Conservation (phyloP, 2,329 filamentous ascomycete genomes). For the Scedosporium minutisporum region DNA sequence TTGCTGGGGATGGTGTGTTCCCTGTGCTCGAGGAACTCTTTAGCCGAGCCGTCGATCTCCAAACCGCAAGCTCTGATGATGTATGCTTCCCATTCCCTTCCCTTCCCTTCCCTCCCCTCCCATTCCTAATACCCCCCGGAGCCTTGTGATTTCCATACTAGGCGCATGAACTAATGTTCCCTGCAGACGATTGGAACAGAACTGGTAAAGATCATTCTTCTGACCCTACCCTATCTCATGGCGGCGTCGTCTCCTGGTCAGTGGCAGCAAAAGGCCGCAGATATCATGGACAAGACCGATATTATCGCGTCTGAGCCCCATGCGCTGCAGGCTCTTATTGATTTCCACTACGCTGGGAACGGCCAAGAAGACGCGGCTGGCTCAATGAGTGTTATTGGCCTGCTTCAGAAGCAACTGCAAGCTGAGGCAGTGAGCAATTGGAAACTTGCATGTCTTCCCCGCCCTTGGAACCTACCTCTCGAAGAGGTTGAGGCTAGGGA, state of each 20-base stretch:
- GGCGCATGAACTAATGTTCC: background rate
- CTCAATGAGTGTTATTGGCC: slow-evolving; percentile 59
- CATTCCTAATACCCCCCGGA: background rate
- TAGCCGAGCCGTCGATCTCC: slow-evolving; percentile 78
- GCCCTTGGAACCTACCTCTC: slow-evolving; percentile 55
- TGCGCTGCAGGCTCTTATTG: slow-evolving; percentile 72
- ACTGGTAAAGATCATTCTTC: slow-evolving; percentile 90
- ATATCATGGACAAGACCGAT: slow-evolving; percentile 85
- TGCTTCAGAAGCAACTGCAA: slow-evolving; percentile 81
- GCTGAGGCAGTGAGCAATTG: slow-evolving; percentile 65
- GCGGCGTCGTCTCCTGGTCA: slow-evolving; percentile 55
- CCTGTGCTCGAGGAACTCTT: slow-evolving; percentile 84
- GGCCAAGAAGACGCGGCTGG: slow-evolving; percentile 55
- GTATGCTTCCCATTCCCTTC: slow-evolving; percentile 39
- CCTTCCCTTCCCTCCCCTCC: background rate
- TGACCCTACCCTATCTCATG: slow-evolving; percentile 88
- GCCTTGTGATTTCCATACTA: background rate
- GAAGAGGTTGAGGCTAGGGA: slow-evolving; percentile 51
- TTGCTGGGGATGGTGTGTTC: slow-evolving; percentile 80
- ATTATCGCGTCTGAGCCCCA: slow-evolving; percentile 88
- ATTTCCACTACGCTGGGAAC: slow-evolving; percentile 65
- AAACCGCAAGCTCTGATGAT: slow-evolving; percentile 88
- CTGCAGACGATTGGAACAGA: slow-evolving; percentile 62
- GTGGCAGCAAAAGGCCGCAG: slow-evolving; percentile 62
- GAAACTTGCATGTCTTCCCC: slow-evolving; percentile 60